These are phyloP conservation scores for Boletus vermiculosoides DNA, from an alignment of 768 basidiomycete species.

Conservation along the genomic window DNA sequence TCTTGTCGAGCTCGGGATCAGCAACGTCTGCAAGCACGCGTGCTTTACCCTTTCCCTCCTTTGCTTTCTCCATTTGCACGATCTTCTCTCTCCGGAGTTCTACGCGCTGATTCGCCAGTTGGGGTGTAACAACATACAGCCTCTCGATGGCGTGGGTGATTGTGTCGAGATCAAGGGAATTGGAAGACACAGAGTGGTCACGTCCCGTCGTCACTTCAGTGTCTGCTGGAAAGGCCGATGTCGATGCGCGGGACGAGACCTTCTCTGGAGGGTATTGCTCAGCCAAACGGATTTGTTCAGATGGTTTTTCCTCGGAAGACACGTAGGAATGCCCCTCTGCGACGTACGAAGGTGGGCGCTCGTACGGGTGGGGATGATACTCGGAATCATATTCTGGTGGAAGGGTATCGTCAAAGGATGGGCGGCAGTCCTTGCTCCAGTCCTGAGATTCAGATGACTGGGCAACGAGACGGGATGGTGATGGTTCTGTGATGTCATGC, in stretches of 20 bases:
- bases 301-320: conserved; percentile 7
- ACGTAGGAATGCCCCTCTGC: conserved; percentile 3
- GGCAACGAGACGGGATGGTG: conserved; percentile 18
- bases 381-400: conserved; percentile 56
- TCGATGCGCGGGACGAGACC: conserved; percentile 1
- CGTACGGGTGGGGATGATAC: conserved; percentile 12
- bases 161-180: conserved; percentile 79
- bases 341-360: conserved; percentile 29
- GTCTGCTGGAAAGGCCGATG: background rate
- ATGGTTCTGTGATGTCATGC: conserved; percentile 5
- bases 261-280: conserved; percentile 27
- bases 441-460: conserved; percentile 39
- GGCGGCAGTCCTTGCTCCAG: background rate
- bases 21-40: conserved; percentile 34
- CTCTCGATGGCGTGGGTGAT: conserved; percentile 89
- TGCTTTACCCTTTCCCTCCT: conserved; percentile 52
- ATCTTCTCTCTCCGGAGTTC: conserved; percentile 75
- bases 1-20: conserved; percentile 59
- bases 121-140: conserved; percentile 81
- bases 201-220: background rate
- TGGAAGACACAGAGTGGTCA: background rate
- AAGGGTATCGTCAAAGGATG: conserved; percentile 32
- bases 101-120: conserved; percentile 89
- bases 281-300: conserved; percentile 9
- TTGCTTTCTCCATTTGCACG: conserved; percentile 70